Base-by-base conservation (phyloP, 75 land plant genomes). In the Azolla pinnata region DNA sequence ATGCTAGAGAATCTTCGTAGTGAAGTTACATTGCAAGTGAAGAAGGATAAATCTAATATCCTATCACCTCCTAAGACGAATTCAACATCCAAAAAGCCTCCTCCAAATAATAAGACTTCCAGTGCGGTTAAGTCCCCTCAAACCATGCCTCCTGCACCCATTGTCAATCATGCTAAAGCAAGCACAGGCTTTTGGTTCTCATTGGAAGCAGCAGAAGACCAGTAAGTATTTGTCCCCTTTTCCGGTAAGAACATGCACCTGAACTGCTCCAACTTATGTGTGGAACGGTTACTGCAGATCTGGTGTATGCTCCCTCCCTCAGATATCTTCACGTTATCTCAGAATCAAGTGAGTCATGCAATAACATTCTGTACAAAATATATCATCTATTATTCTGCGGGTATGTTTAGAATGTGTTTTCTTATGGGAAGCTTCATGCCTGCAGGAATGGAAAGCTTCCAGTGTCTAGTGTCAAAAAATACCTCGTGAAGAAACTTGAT, bases 401-500 rank as follows among this genome's bases (percentile, higher is more conserved):
- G n/a, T n/a, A n/a, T n/a, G n/a, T n/a, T n/a, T n/a, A n/a, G n/a
- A n/a, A n/a, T n/a, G n/a, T n/a, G n/a, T n/a, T n/a, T n/a, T n/a
- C n/a, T n/a, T n/a, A n/a, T 38, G 7, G 42, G 42, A 38, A 7
- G 42, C 14, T 7, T 7, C 14, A 14, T 38, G 16, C 9, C 18
- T 29, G 52, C 67, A 88, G 95, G 65, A 87, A 93, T 77, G 85
- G 96, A 38, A 82, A 67, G 47, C 29, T 88, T 26, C 87, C 96
- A 18, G 96, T 88, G 32, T 88, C 78, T 10, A 77, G 55, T 46
- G 77, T 93, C 58, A 85, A 85, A 61, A 93, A 88, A 61, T 93
- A 93, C 64, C 73, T 93, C 12, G 77, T 65, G 30, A 77, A 49
- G 75, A 93, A 88, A 60, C 83, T 93, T 53, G 69, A 78, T 47